Percentiles rank a stretch among this genome's conserved stretches.
These are phyloP conservation scores for Nasturtium officinale DNA, from an alignment of 345 rosid species.

Conservation along the genomic window DNA sequence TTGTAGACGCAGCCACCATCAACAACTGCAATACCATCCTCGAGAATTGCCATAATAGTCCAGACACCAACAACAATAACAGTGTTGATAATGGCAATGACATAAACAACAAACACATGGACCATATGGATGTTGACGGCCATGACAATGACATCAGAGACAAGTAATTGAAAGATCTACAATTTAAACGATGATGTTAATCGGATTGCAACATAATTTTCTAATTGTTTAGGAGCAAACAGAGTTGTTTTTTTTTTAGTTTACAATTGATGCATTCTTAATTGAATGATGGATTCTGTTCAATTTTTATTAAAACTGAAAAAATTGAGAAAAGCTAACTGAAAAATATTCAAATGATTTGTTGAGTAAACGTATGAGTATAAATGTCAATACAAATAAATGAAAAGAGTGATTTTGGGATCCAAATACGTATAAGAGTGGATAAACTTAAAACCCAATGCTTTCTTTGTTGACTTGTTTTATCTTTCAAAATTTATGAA, in stretches of 20 bases:
- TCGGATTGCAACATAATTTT: neutral
- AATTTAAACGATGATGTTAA: neutral
- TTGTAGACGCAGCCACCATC: conserved; percentile 75
- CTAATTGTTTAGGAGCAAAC: conserved; percentile 9
- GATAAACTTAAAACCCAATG: conserved; percentile 12
- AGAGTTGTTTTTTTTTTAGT: neutral
- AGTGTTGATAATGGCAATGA: neutral
- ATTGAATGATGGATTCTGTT: neutral
- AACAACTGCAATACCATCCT: conserved; percentile 69
- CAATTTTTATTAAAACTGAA: neutral
- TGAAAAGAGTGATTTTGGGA: neutral
- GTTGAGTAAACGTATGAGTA: neutral
- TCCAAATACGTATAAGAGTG: neutral
- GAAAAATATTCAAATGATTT: neutral
- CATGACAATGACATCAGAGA: neutral
- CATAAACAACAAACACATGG: neutral
- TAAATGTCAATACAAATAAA: neutral
- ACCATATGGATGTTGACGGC: neutral
- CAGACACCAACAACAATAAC: neutral
- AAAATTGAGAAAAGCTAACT: neutral
- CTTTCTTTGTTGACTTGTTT: conserved; percentile 13
- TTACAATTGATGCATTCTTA: neutral
- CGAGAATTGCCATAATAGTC: conserved; percentile 22
- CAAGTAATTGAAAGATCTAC: neutral
- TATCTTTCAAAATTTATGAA: conserved; percentile 17